Evolutionary conservation across 2,329 filamentous ascomycete species (phyloP).

Genomic region (Fusarium staphyleae): DNA sequence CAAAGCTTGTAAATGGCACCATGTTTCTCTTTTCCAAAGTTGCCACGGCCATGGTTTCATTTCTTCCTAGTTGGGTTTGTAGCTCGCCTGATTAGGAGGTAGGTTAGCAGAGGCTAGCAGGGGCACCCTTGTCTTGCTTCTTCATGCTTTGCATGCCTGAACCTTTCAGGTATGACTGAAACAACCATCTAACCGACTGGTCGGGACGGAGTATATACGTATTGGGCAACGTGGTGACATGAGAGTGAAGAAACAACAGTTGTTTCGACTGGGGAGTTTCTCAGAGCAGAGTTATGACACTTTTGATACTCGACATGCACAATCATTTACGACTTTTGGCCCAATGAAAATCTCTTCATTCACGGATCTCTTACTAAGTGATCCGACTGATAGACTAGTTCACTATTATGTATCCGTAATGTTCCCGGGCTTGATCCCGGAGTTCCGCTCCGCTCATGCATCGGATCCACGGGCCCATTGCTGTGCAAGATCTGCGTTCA

Average conservation of each 20-base stretch:
- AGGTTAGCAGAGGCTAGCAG: conserved; percentile 5
- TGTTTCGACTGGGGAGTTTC: conserved; percentile 17
- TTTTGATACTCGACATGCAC: not conserved
- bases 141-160: conserved; percentile 3
- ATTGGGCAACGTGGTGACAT: not conserved
- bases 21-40: conserved; percentile 12
- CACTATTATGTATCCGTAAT: not conserved
- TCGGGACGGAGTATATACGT: not conserved
- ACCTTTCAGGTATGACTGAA: not conserved
- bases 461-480: conserved; percentile 12
- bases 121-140: not conserved
- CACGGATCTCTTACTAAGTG: no score
- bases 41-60: not conserved
- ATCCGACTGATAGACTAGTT: no score
- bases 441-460: conserved; percentile 3
- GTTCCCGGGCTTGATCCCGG: not conserved
- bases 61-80: not conserved
- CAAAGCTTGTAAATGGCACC: conserved; percentile 1
- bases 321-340: not conserved
- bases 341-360: not conserved
- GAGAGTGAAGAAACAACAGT: not conserved
- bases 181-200: no score
- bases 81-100: not conserved
- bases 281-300: not conserved
- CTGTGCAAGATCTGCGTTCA: conserved; percentile 19